Conservation (phyloP, 2,329 filamentous ascomycete species). For the Venturia carpophila region DNA sequence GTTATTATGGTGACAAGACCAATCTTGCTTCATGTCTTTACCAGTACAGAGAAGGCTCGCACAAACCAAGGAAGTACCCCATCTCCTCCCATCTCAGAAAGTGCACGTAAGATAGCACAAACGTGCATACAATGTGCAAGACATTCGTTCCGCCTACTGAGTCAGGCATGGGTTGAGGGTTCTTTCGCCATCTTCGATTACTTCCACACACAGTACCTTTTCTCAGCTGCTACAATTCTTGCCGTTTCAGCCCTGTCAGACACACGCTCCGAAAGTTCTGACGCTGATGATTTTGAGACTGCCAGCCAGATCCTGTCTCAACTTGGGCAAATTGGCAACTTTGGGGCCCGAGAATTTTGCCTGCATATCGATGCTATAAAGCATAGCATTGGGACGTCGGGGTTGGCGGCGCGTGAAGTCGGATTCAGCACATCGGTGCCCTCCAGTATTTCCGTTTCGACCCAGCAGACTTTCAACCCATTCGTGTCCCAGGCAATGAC, state of each 20-base stretch:
- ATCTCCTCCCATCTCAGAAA: conserved; percentile 22
- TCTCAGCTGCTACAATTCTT: conserved; percentile 39
- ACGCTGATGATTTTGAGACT: conserved; percentile 36
- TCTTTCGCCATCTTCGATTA: conserved; percentile 43
- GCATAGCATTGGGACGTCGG: conserved; percentile 49
- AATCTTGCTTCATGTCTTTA: conserved; percentile 29
- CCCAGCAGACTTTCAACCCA: not conserved
- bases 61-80: conserved; percentile 15
- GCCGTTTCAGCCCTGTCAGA: conserved; percentile 37
- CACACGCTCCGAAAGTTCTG: conserved; percentile 27
- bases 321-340: conserved; percentile 35
- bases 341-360: conserved; percentile 36
- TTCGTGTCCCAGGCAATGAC: not conserved
- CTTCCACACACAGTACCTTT: conserved; percentile 41
- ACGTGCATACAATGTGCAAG: conserved; percentile 41
- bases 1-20: conserved; percentile 30
- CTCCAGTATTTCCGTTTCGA: not conserved
- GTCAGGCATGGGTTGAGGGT: conserved; percentile 41
- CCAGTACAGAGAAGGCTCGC: conserved; percentile 21
- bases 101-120: conserved; percentile 35
- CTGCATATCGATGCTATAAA: conserved; percentile 31
- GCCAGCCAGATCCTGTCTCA: conserved; percentile 34
- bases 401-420: not conserved
- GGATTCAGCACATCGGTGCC: not conserved
- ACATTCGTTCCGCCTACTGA: conserved; percentile 38